Evolutionary conservation across 1,284 basidiomycete genomes (phyloP).

Genomic region (Cystobasidium sp.): DNA sequence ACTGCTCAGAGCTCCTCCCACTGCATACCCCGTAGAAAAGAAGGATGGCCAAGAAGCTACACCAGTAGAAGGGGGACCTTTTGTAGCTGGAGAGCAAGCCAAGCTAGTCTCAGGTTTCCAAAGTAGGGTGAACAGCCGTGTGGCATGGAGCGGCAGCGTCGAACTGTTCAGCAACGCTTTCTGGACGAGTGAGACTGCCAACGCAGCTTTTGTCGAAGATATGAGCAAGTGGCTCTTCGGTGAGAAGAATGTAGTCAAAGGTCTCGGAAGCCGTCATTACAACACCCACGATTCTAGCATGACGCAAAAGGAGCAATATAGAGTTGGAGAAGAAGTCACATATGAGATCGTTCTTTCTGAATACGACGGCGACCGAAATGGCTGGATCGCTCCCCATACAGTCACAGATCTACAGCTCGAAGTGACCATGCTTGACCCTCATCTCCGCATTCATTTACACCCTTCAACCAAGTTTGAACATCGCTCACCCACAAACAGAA

Average conservation of each 20-base stretch:
- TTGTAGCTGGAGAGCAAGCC: constrained; percentile 72
- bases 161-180: constrained; percentile 69
- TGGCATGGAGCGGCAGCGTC: constrained; percentile 79
- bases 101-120: constrained; percentile 88
- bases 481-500: constrained; percentile 60
- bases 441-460: constrained; percentile 74
- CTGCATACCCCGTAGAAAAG: constrained; percentile 56
- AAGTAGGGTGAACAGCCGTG: constrained; percentile 74
- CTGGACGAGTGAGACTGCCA: constrained; percentile 64
- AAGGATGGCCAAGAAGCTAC: constrained; percentile 59
- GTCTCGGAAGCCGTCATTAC: constrained; percentile 74
- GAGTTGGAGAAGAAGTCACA: constrained; percentile 81
- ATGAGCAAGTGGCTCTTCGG: constrained; percentile 90
- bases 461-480: constrained; percentile 61
- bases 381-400: constrained; percentile 72
- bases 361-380: constrained; percentile 62
- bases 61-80: constrained; percentile 73
- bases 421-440: constrained; percentile 97
- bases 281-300: constrained; percentile 62
- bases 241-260: constrained; percentile 77
- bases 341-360: constrained; percentile 74
- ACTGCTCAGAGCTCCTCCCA: constrained; percentile 72
- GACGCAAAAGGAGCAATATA: constrained; percentile 66
- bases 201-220: constrained; percentile 73
- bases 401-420: constrained; percentile 83